phyloP scores from a whole-genome alignment of 441 rosid species.

The Syzygium syzygioides region DNA sequence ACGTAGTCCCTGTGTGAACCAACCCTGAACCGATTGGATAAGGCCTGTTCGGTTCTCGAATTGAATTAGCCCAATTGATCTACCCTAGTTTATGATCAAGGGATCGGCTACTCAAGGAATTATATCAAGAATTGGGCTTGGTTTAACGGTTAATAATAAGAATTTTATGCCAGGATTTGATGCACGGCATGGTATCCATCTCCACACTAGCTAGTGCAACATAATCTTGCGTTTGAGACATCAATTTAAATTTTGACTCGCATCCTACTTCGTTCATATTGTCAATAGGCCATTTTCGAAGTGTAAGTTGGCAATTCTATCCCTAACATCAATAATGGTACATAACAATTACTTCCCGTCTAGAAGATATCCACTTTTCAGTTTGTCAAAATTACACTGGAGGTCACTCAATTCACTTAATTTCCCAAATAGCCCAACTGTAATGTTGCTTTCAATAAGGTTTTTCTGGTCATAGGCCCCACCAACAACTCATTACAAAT shows the following conservation, averaged over 20 bases:
- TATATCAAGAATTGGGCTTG: not conserved
- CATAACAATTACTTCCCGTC: not conserved
- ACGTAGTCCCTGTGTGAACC: not conserved
- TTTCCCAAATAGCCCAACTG: not conserved
- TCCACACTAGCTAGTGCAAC: not conserved
- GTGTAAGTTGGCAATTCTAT: not conserved
- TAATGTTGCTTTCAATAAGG: not conserved
- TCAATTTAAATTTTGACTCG: not conserved
- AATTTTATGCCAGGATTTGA: not conserved
- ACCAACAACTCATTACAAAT: not conserved
- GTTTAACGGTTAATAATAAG: not conserved
- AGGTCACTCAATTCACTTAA: not conserved
- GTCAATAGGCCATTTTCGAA: not conserved
- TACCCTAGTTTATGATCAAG: not conserved
- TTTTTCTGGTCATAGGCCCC: not conserved
- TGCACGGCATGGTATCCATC: not conserved
- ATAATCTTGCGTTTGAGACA: not conserved
- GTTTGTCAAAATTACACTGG: not conserved
- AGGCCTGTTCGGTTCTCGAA: not conserved
- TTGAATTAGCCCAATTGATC: not conserved
- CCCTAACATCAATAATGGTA: not conserved
- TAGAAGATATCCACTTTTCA: not conserved
- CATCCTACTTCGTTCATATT: not conserved
- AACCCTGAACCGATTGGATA: not conserved
- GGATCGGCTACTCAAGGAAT: not conserved